Conservation (phyloP, 148 eudicot genomes). For the Beta vulgaris region DNA sequence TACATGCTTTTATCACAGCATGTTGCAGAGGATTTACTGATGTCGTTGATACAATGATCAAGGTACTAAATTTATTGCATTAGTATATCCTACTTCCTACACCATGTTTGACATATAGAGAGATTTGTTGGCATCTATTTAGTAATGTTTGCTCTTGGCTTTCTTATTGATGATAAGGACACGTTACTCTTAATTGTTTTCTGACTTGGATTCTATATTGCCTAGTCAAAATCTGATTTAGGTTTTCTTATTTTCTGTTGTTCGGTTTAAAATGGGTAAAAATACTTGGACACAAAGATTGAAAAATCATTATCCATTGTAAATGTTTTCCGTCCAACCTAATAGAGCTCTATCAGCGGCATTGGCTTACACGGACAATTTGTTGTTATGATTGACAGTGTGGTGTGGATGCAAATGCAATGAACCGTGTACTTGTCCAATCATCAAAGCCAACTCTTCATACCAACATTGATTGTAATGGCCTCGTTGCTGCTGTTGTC, state of each 20-base stretch:
- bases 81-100: constrained; percentile 1
- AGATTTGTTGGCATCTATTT: constrained; percentile 13
- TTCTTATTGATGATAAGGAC: background rate
- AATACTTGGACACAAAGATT: no score
- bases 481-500: constrained; percentile 86
- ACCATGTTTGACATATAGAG: background rate
- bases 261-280: no score
- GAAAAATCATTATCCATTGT: no score
- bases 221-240: no score
- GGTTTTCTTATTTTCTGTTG: no score
- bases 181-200: no score
- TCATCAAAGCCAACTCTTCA: constrained; percentile 81
- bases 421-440: constrained; percentile 63
- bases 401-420: constrained; percentile 71
- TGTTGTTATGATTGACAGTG: constrained; percentile 43
- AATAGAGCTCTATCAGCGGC: no score
- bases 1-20: constrained; percentile 89
- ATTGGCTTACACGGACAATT: background rate
- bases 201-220: no score
- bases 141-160: background rate
- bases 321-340: no score
- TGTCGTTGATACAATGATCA: constrained; percentile 62
- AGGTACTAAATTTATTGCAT: constrained; percentile 43
- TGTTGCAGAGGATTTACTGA: constrained; percentile 78
- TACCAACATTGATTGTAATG: constrained; percentile 60